Base-by-base conservation (phyloP, 192 early-diverging fungal genomes). In the Coemansia sp. region DNA sequence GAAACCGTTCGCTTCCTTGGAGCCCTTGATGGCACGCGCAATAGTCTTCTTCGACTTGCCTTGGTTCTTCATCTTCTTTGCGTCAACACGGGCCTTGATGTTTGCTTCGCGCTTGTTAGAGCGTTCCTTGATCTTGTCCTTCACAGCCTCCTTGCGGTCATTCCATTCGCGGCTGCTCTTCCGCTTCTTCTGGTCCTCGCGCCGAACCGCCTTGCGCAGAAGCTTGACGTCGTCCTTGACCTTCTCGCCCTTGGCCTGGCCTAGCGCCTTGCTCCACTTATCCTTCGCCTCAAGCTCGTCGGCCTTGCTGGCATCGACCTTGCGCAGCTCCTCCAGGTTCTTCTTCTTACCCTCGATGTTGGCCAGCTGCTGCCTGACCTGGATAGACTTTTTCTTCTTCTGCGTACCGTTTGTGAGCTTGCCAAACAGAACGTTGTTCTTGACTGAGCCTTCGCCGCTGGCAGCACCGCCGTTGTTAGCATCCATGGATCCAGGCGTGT, bases 151-250 rank as follows among this genome's bases (percentile, higher is more conserved):
- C 63, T 87, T 84, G 49, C 96, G 87, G 35, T 93, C 87, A 15
- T 72, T 85, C 96, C 96, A 98, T 54, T 90, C 88, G 55, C 88
- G 81, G 25, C 85, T 69, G 64, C 91, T 93, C 89, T 93, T 96
- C 71, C 74, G 79, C 88, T 98, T 98, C 58, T 79, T 66, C 66
- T 91, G 84, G 62, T 92, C 87, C 62, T 90, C 84, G 49, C 91
- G 88, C 74, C 94, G 95, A 45, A 98, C 86, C 0, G 91, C 91
- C 80, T 95, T 95, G 79, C 96, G 94, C 38, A 98, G 84, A 42
- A 96, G 76, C 71, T 88, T 92, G 59, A 88, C 70, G 50, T 98
- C 91, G 72, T 98, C 96, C 79, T 94, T 93, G 61, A 96, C 85
- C 80, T 94, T 95, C 70, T 94, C 90, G 65, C 96, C 96, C 64